Conservation (phyloP, 805 yeast genomes). For the Ogataea nitratoaversa region DNA sequence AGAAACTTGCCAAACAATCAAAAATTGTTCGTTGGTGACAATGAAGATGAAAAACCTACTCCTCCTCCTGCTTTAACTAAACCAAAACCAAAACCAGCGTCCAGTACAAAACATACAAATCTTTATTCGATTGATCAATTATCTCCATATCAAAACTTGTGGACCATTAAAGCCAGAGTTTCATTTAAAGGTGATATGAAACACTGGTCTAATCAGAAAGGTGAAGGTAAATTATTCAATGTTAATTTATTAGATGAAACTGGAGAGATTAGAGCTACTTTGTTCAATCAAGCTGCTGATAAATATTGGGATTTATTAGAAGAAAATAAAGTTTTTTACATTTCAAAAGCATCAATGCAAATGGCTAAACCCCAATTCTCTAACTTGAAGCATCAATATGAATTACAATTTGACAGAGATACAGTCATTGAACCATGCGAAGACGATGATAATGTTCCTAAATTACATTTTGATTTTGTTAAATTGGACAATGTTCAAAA, state of each 20-base stretch:
- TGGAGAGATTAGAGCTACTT: conserved; percentile 94
- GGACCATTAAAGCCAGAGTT: conserved; percentile 94
- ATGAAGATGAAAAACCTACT: conserved; percentile 5
- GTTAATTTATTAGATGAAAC: conserved; percentile 89
- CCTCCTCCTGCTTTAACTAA: conserved; percentile 10
- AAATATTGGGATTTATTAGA: conserved; percentile 68
- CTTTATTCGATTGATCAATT: conserved; percentile 78
- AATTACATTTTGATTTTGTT: conserved; percentile 70
- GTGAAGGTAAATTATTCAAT: conserved; percentile 87
- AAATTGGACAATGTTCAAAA: conserved; percentile 62
- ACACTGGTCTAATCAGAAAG: conserved; percentile 81
- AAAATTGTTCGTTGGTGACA: conserved; percentile 27
- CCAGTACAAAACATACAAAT: conserved; percentile 31
- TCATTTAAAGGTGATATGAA: conserved; percentile 83
- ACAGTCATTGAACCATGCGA: conserved; percentile 67
- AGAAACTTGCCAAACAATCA: conserved; percentile 51
- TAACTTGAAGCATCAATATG: conserved; percentile 82
- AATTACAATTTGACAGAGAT: conserved; percentile 76
- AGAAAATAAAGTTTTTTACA: conserved; percentile 86
- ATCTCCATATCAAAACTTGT: conserved; percentile 84
- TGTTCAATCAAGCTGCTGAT: conserved; percentile 84
- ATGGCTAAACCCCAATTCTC: conserved; percentile 85
- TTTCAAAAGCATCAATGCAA: conserved; percentile 76
- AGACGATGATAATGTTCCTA: conserved; percentile 64
- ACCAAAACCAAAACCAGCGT: conserved; percentile 15